These are phyloP conservation scores for Candida peoriensis DNA, from an alignment of 805 yeast genomes.

Conservation along the genomic window DNA sequence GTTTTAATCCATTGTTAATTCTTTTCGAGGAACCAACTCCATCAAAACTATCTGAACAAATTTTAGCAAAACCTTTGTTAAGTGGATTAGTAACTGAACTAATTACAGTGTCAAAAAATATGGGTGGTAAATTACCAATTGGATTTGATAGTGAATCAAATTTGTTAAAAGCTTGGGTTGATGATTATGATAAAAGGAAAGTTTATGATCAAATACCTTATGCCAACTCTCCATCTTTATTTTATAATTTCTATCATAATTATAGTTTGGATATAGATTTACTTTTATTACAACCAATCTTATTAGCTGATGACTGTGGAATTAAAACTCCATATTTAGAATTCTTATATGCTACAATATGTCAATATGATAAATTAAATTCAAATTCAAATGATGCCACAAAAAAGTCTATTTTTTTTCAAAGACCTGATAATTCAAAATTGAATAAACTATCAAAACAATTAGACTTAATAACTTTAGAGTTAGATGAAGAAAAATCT, in stretches of 20 bases:
- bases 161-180: constrained; percentile 49
- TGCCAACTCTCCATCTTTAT: constrained; percentile 50
- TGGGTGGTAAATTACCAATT: constrained; percentile 69
- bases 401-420: constrained; percentile 18
- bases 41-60: constrained; percentile 50
- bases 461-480: constrained; percentile 1
- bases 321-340: constrained; percentile 89
- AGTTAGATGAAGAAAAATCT: not conserved
- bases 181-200: constrained; percentile 31
- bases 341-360: constrained; percentile 72
- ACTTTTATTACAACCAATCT: constrained; percentile 76
- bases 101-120: constrained; percentile 63
- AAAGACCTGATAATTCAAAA: constrained; percentile 16
- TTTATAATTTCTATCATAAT: constrained; percentile 59
- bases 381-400: constrained; percentile 4
- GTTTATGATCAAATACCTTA: constrained; percentile 19
- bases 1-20: constrained; percentile 72
- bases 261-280: constrained; percentile 66
- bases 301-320: constrained; percentile 83
- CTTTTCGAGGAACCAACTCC: constrained; percentile 71
- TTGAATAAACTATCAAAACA: not conserved
- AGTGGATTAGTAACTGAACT: constrained; percentile 77
- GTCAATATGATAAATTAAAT: constrained; percentile 45
- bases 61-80: constrained; percentile 79
- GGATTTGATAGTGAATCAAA: constrained; percentile 66